These are phyloP conservation scores for Calonectria montana DNA, from an alignment of 2,329 filamentous ascomycete species.

Conservation along the genomic window DNA sequence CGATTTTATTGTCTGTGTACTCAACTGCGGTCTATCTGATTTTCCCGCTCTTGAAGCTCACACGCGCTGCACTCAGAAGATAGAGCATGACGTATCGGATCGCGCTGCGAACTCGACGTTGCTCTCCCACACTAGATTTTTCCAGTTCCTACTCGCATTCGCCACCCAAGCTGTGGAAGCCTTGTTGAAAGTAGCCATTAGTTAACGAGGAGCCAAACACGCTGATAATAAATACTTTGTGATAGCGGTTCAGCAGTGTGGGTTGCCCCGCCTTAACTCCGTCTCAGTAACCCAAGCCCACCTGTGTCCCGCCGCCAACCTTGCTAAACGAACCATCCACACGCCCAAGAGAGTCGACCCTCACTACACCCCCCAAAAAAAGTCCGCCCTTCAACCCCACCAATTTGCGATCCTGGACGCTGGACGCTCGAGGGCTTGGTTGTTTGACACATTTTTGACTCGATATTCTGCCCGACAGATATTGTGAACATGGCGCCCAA, in stretches of 20 bases:
- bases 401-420: constrained; percentile 33
- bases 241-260: background rate
- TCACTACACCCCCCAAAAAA: constrained; percentile 24
- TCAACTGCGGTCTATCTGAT: background rate
- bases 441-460: constrained; percentile 27
- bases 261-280: constrained; percentile 22
- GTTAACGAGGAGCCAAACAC: background rate
- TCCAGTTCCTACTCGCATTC: constrained; percentile 29
- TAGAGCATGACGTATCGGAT: constrained; percentile 34
- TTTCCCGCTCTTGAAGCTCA: background rate
- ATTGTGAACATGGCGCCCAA: constrained; percentile 83
- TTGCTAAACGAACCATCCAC: constrained; percentile 17
- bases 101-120: constrained; percentile 30
- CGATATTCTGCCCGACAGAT: constrained; percentile 26
- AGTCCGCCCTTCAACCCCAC: constrained; percentile 22
- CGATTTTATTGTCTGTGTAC: background rate
- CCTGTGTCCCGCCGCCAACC: constrained; percentile 17
- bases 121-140: constrained; percentile 24
- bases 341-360: constrained; percentile 9
- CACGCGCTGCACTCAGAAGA: background rate
- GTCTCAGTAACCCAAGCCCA: constrained; percentile 16
- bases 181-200: background rate
- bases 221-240: constrained; percentile 12
- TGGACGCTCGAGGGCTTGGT: constrained; percentile 16
- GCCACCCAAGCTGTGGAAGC: constrained; percentile 35